These are phyloP conservation scores for Rhodotorula paludigena DNA, from an alignment of 768 basidiomycete species.

Conservation along the genomic window DNA sequence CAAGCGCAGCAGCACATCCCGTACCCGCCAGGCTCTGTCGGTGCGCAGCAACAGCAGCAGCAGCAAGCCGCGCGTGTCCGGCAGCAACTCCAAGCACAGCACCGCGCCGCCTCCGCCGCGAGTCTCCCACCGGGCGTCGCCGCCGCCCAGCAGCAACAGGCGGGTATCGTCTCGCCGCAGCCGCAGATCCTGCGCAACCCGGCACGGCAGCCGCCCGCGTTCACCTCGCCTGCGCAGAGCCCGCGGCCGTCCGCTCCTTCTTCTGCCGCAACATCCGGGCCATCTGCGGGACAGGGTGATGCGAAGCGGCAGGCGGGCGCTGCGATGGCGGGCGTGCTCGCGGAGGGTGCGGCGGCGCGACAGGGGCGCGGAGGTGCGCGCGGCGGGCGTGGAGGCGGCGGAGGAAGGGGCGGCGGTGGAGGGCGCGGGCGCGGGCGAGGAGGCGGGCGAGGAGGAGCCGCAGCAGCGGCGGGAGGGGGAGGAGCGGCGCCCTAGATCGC, in stretches of 20 bases:
- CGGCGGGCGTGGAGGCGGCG: not conserved
- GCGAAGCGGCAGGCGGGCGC: not conserved
- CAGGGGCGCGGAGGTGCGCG: not conserved
- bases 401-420: not conserved
- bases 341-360: not conserved
- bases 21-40: conserved; percentile 2
- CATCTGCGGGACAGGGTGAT: not conserved
- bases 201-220: not conserved
- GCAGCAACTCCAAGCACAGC: conserved; percentile 2
- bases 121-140: not conserved
- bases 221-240: not conserved
- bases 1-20: not conserved
- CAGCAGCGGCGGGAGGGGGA: not conserved
- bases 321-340: not conserved
- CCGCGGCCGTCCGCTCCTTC: not conserved
- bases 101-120: not conserved
- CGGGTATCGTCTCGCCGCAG: not conserved
- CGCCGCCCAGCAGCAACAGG: not conserved
- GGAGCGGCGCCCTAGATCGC: not conserved
- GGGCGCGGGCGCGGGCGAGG: conserved; percentile 10
- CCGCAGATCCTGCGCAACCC: conserved; percentile 15
- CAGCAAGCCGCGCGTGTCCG: conserved; percentile 7
- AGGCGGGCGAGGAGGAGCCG: not conserved
- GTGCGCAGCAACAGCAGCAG: conserved; percentile 3
- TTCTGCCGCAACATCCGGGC: not conserved